Conservation (phyloP, 768 basidiomycete genomes). For the Suillus tomentosus region DNA sequence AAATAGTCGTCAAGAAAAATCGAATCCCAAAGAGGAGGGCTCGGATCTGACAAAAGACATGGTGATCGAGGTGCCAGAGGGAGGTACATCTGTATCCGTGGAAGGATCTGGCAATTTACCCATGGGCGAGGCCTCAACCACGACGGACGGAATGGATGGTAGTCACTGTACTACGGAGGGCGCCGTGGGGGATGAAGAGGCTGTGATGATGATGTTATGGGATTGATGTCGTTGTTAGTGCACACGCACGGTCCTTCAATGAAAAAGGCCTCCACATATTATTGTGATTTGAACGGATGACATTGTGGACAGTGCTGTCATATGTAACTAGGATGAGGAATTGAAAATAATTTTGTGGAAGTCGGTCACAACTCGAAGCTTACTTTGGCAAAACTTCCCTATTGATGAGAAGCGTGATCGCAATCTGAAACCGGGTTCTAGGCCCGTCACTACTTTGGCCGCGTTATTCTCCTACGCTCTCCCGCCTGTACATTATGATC, state of each 20-base stretch:
- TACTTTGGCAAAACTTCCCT: slow-evolving; percentile 8
- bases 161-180: not conserved
- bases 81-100: not conserved
- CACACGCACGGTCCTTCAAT: slow-evolving; percentile 4
- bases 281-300: not conserved
- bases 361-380: not conserved
- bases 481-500: slow-evolving; percentile 43
- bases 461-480: slow-evolving; percentile 14
- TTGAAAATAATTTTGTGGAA: not conserved
- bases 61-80: not conserved
- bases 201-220: slow-evolving; percentile 25
- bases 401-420: slow-evolving; percentile 13
- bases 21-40: slow-evolving; percentile 9
- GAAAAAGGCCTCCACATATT: not conserved
- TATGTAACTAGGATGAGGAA: not conserved
- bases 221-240: slow-evolving; percentile 3
- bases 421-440: slow-evolving; percentile 9
- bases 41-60: not conserved
- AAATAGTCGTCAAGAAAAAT: slow-evolving; percentile 2
- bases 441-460: slow-evolving; percentile 4
- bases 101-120: slow-evolving; percentile 1
- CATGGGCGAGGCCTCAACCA: not conserved
- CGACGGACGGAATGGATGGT: slow-evolving; percentile 8
- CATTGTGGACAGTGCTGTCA: not conserved
- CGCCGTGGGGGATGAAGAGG: slow-evolving; percentile 23